phyloP scores from a whole-genome alignment of 1,139 yeast species.

The Saccharomyces hybrid region DNA sequence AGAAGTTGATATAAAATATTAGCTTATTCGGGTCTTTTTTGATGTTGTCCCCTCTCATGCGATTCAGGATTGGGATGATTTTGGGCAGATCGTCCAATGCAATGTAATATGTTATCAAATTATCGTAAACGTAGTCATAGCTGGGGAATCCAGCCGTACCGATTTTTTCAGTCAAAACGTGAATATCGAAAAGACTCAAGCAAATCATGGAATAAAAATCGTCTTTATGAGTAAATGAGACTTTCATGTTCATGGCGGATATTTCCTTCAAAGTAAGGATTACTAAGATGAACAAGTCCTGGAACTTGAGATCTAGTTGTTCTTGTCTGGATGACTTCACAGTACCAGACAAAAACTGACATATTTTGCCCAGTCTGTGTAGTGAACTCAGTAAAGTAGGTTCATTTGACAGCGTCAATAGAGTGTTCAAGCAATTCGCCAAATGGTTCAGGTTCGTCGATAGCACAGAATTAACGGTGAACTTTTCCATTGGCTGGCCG shows the following conservation, averaged over 20 bases:
- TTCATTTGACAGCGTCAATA: background rate
- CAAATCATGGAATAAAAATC: slow-evolving; percentile 9
- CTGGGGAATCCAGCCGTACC: slow-evolving; percentile 26
- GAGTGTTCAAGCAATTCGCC: background rate
- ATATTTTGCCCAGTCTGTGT: background rate
- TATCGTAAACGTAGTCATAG: slow-evolving; percentile 22
- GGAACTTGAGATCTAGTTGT: background rate
- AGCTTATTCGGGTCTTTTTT: slow-evolving; percentile 20
- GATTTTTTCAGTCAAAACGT: slow-evolving; percentile 25
- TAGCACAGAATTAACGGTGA: background rate
- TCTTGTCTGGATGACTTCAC: background rate
- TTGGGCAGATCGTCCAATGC: slow-evolving; percentile 2
- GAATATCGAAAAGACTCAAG: slow-evolving; percentile 14
- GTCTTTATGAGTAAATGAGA: background rate
- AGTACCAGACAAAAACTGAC: background rate
- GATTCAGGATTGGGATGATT: background rate
- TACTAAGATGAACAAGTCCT: background rate
- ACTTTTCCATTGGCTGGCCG: background rate
- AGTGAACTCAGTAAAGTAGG: background rate
- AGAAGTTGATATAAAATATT: slow-evolving; percentile 20
- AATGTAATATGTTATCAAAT: slow-evolving; percentile 1
- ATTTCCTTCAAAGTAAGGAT: background rate
- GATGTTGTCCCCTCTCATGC: slow-evolving; percentile 13
- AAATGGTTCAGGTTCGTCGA: background rate
- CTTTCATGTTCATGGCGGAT: background rate